phyloP scores from a whole-genome alignment of 2,329 filamentous ascomycete species.

The Pleoardoris graminearum region DNA sequence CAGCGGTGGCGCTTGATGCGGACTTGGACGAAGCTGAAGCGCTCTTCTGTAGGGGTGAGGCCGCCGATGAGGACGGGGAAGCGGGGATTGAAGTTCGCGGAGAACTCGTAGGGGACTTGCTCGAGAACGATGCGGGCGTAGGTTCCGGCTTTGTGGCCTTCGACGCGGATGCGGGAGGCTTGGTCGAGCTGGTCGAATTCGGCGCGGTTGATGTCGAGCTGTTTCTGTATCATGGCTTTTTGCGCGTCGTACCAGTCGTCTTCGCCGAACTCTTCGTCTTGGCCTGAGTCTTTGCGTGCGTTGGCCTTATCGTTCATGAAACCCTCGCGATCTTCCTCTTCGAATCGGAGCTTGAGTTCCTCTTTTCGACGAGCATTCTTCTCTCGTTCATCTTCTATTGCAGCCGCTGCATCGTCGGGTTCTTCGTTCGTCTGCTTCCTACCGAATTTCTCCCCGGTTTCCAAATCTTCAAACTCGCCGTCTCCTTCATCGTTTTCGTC shows the following conservation, averaged over 20 bases:
- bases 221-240: conserved; percentile 92
- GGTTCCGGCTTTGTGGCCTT: conserved; percentile 88
- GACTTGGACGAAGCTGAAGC: conserved; percentile 93
- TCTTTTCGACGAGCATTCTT: conserved; percentile 91
- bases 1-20: conserved; percentile 96
- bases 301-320: conserved; percentile 87
- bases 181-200: conserved; percentile 91
- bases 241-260: conserved; percentile 99
- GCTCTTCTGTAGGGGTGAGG: conserved; percentile 89
- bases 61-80: conserved; percentile 88
- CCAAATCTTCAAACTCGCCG: conserved; percentile 82
- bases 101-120: conserved; percentile 88
- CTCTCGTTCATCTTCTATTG: conserved; percentile 84
- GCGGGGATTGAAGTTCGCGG: conserved; percentile 76
- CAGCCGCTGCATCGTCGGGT: conserved; percentile 51
- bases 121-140: conserved; percentile 92
- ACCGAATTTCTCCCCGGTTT: conserved; percentile 68
- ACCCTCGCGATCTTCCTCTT: conserved; percentile 97
- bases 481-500: conserved; percentile 69
- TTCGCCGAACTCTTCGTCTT: conserved; percentile 84
- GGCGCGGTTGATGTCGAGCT: conserved; percentile 92
- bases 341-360: conserved; percentile 90
- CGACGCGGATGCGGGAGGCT: conserved; percentile 76
- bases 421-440: conserved; percentile 46
- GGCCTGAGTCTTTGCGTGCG: conserved; percentile 68